Evolutionary conservation across 192 early-diverging fungal species (phyloP), one percentile per base, ranked within the genome.

Genomic region (Backusella macrospora): DNA sequence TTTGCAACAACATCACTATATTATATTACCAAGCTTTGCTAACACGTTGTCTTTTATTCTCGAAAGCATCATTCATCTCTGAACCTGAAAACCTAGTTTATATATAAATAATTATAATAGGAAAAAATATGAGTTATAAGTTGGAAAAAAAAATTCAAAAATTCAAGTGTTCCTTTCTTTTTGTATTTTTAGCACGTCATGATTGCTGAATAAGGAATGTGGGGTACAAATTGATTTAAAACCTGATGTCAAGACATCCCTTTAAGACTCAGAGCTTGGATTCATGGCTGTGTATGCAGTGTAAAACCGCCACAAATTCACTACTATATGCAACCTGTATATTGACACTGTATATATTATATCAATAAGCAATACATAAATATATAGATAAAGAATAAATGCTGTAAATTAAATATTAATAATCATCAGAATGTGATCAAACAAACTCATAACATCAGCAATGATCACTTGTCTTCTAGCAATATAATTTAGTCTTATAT

Each of bases 1-100:
- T 18, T 40, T 55, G 26, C 5, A 34, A 34, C 2, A 2, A 34
- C 2, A 34, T 34, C 29, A 34, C 2, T 0, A 1, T 34, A 34
- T 34, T 45, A 45, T n/a, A 38, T 72, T 64, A 72, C 71, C 71
- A 72, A 45, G 71, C 71, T 62, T 72, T 72, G 16, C 71, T 72
- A 34, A 72, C 71, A 23, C 71, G n/a, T 39, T 72, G 71, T 45
- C 71, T 40, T 47, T 72, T 72, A 64, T 64, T 23, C 38, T 42
- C 39, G n/a, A n/a, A 26, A 42, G 18, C 23, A 13, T 69, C 67
- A 29, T 42, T 23, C 67, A 69, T 69, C 26, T 39, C 43, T 66
- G 52, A 18, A 59, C 52, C 52, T 59, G 23, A 29, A 59, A 59
- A 59, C 0, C 29, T 23, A 23, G 52, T 13, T 49, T 49, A n/a